phyloP scores from a whole-genome alignment of 345 rosid species.

The Populus simonii region DNA sequence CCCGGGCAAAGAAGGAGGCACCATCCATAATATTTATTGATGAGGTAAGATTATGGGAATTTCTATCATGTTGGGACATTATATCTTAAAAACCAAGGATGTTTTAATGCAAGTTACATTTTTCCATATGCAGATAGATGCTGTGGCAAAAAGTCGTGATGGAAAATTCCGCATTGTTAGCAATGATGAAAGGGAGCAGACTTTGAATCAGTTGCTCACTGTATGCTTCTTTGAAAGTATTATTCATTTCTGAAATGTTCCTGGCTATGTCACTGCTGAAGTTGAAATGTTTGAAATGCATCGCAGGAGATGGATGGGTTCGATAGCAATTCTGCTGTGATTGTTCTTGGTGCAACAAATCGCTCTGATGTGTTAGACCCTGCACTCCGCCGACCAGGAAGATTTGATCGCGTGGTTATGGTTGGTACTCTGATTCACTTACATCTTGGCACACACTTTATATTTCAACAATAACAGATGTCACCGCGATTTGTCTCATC shows the following conservation, averaged over 20 bases:
- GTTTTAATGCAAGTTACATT: background rate
- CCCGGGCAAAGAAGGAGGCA: slow-evolving; percentile 95
- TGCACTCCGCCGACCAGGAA: slow-evolving; percentile 92
- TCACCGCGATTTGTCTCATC: slow-evolving; percentile 11
- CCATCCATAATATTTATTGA: slow-evolving; percentile 94
- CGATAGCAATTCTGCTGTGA: slow-evolving; percentile 91
- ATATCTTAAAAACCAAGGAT: background rate
- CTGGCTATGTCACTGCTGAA: background rate
- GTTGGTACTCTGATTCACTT: slow-evolving; percentile 43
- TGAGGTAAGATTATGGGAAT: slow-evolving; percentile 50
- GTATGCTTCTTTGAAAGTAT: slow-evolving; percentile 37
- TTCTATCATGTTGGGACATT: background rate
- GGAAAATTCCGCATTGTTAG: slow-evolving; percentile 81
- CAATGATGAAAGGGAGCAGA: slow-evolving; percentile 96
- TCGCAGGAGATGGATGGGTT: slow-evolving; percentile 99
- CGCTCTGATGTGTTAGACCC: slow-evolving; percentile 96
- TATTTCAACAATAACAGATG: background rate
- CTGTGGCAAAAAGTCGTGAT: slow-evolving; percentile 97
- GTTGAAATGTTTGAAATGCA: slow-evolving; percentile 17
- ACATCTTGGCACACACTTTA: background rate
- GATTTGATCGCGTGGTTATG: slow-evolving; percentile 95
- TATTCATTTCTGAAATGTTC: slow-evolving; percentile 1
- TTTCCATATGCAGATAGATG: slow-evolving; percentile 70
- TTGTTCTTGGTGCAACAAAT: slow-evolving; percentile 97
- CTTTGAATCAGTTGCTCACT: slow-evolving; percentile 94